Evolutionary conservation across 2,329 filamentous ascomycete species (phyloP), one percentile per base, ranked within the genome.

Genomic region (Nigrograna mackinnonii): DNA sequence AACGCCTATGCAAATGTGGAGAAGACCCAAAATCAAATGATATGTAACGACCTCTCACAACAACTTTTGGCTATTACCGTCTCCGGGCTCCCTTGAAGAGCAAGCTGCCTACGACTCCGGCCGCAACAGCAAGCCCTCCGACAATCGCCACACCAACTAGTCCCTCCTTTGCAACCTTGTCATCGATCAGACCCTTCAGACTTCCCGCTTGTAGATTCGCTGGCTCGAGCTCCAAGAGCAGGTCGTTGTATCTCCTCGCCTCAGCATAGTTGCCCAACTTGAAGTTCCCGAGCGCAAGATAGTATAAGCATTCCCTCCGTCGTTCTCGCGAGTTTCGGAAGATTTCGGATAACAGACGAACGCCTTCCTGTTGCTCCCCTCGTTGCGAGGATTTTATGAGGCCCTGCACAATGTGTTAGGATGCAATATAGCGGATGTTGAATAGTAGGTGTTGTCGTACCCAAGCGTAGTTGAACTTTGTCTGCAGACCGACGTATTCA

Each of bases 391-490:
- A 96, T 78, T 97, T 99, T 61, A 99, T 96, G 55, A 99, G 82
- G 55, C 94, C 94, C 91, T 95, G 50, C 22, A 11, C 35, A 20
- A 9, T 34, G 35, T 16, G 40, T 55, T 17, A 56, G 49, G 31
- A 17, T 13, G 31, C 31, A 12, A 33, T 13, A 33, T 33, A 11
- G n/a, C 13, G 13, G 14, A 11, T 12, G 11, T 28, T 28, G 11
- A 14, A 28, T 28, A 28, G 24, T 11, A 14, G 11, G 24, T 28
- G 14, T 12, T 24, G 24, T 57, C 77, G 43, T 82, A 95, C 91
- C 94, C 94, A 99, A 66, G 94, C 92, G 71, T 92, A 97, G 83
- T 99, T 99, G 82, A 99, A 99, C 69, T 97, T 97, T 49, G 94
- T 99, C 72, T 99, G 94, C 30, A 99, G 83, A 46, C 92, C 91